Evolutionary conservation across 2,329 filamentous ascomycete genomes (phyloP).

Genomic region (Huntiella bhutanensis): DNA sequence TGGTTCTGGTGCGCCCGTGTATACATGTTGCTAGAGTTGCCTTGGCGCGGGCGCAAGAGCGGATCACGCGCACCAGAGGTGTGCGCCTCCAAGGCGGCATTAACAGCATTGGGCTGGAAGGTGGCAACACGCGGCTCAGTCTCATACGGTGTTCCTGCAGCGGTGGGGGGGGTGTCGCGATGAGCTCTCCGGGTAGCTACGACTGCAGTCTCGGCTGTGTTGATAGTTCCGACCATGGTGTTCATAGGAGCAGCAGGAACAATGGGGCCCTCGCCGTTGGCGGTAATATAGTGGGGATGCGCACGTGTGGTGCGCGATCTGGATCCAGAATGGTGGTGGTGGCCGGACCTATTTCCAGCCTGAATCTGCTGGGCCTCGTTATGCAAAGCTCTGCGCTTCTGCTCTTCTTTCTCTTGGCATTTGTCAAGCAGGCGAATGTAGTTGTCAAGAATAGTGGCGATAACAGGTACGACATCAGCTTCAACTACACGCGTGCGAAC

Average conservation of each 20-base stretch:
- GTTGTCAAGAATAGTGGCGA: constrained; percentile 93
- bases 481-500: constrained; percentile 92
- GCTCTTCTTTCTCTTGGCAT: constrained; percentile 53
- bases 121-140: background rate
- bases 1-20: constrained; percentile 8
- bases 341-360: background rate
- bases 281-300: background rate
- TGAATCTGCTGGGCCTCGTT: constrained; percentile 18
- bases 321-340: constrained; percentile 16
- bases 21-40: constrained; percentile 3
- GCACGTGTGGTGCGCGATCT: constrained; percentile 22
- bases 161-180: background rate
- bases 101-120: background rate
- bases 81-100: constrained; percentile 1
- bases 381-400: constrained; percentile 28
- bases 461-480: constrained; percentile 97
- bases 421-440: constrained; percentile 95
- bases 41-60: background rate
- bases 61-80: background rate
- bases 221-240: background rate
- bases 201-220: background rate
- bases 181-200: background rate
- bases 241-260: background rate
- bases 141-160: background rate
- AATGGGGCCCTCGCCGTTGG: background rate